phyloP scores from a whole-genome alignment of 2,329 filamentous ascomycete genomes.

The Passalora sequoiae region DNA sequence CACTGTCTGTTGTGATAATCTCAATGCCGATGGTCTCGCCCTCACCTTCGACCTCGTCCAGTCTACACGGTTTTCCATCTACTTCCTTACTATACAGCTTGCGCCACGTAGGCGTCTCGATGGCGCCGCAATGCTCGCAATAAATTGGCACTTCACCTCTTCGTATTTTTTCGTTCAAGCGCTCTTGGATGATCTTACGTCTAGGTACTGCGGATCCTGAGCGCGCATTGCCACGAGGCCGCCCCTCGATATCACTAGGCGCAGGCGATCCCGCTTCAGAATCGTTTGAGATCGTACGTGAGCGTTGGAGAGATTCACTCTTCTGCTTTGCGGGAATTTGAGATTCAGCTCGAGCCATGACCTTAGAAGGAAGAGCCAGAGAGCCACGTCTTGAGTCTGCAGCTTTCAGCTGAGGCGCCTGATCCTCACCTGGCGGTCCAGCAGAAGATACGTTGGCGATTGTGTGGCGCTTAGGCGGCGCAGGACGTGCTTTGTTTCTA shows the following conservation, averaged over 20 bases:
- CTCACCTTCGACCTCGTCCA: constrained; percentile 67
- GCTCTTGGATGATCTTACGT: constrained; percentile 58
- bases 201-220: constrained; percentile 55
- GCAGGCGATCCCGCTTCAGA: constrained; percentile 36
- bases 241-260: constrained; percentile 32
- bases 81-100: constrained; percentile 81
- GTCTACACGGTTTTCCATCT: constrained; percentile 62
- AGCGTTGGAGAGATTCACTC: constrained; percentile 31
- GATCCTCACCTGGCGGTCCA: constrained; percentile 12
- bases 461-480: neutral
- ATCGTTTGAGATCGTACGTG: constrained; percentile 21
- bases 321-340: constrained; percentile 28
- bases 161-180: constrained; percentile 57
- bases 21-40: constrained; percentile 71
- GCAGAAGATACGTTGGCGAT: constrained; percentile 5
- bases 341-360: constrained; percentile 18
- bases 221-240: constrained; percentile 23
- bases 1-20: constrained; percentile 57
- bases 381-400: constrained; percentile 29
- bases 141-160: constrained; percentile 80
- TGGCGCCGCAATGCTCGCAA: constrained; percentile 88
- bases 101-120: constrained; percentile 94
- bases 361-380: constrained; percentile 32
- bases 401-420: constrained; percentile 10
- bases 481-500: constrained; percentile 1